Conservation (phyloP, 805 yeast species). For the Suhomyces xylopsoci region DNA sequence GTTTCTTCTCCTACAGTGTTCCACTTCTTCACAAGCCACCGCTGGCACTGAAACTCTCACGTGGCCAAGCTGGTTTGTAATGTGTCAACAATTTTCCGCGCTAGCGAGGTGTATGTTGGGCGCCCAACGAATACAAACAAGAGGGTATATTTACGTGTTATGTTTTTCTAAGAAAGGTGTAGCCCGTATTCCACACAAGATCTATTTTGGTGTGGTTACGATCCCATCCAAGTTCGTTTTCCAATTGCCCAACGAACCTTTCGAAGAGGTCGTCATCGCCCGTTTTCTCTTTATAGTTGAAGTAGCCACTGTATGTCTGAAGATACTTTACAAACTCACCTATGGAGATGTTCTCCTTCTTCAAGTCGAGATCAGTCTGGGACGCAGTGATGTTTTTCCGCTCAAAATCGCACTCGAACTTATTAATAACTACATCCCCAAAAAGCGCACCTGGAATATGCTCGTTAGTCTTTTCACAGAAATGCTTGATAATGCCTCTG, state of each 20-base stretch:
- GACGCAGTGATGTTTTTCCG: conserved; percentile 11
- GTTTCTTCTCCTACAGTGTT: neutral
- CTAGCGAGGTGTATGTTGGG: neutral
- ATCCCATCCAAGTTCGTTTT: conserved; percentile 45
- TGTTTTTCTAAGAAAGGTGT: conserved; percentile 43
- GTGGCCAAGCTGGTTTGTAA: neutral
- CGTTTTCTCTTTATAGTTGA: conserved; percentile 47
- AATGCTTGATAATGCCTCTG: conserved; percentile 47
- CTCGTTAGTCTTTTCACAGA: conserved; percentile 42
- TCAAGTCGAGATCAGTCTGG: conserved; percentile 24
- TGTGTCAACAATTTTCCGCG: neutral
- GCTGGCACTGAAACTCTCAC: neutral
- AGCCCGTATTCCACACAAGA: conserved; percentile 50
- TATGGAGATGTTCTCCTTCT: conserved; percentile 39
- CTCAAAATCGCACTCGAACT: conserved; percentile 19
- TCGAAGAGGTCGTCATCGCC: conserved; percentile 35
- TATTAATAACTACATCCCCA: conserved; percentile 31
- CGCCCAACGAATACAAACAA: neutral
- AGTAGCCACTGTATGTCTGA: conserved; percentile 70
- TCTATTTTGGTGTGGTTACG: conserved; percentile 37
- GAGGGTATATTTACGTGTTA: neutral
- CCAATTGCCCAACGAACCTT: conserved; percentile 30
- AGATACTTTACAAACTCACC: conserved; percentile 50
- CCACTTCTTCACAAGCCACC: neutral
- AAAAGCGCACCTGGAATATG: conserved; percentile 41